Evolutionary conservation across 2,329 filamentous ascomycete genomes (phyloP).

Genomic region (Aspergillus hiratsukae): DNA sequence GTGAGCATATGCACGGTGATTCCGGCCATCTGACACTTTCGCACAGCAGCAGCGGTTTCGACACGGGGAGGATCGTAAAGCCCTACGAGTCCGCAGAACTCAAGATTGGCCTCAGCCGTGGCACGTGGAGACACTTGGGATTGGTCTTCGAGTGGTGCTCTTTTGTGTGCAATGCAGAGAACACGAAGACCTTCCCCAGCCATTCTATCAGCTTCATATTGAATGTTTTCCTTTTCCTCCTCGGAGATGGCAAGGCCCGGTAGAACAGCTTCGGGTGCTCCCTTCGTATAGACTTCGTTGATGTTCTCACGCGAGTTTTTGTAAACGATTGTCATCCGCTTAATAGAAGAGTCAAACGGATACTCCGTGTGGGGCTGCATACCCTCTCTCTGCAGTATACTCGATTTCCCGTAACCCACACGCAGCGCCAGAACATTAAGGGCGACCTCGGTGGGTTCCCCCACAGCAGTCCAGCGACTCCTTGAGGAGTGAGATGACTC

Average conservation of each 20-base stretch:
- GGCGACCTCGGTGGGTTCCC: constrained; percentile 64
- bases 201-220: constrained; percentile 50
- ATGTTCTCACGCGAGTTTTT: constrained; percentile 22
- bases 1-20: constrained; percentile 57
- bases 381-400: constrained; percentile 31
- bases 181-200: constrained; percentile 58
- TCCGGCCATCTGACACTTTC: constrained; percentile 50
- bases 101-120: constrained; percentile 51
- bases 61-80: constrained; percentile 59
- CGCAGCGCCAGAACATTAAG: constrained; percentile 62
- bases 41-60: constrained; percentile 55
- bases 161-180: constrained; percentile 51
- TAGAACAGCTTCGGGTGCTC: constrained; percentile 58
- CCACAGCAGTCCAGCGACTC: constrained; percentile 52
- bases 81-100: constrained; percentile 56
- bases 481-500: not conserved
- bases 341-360: constrained; percentile 61
- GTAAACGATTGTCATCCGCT: constrained; percentile 64
- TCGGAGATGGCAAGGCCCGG: constrained; percentile 15
- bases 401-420: constrained; percentile 50
- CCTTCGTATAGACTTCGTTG: constrained; percentile 54
- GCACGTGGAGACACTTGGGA: constrained; percentile 38
- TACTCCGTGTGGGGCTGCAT: constrained; percentile 49
- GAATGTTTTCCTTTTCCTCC: constrained; percentile 17
- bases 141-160: constrained; percentile 23